Base-by-base conservation (phyloP, 129 eudicot genomes). In the Artemisia annua region DNA sequence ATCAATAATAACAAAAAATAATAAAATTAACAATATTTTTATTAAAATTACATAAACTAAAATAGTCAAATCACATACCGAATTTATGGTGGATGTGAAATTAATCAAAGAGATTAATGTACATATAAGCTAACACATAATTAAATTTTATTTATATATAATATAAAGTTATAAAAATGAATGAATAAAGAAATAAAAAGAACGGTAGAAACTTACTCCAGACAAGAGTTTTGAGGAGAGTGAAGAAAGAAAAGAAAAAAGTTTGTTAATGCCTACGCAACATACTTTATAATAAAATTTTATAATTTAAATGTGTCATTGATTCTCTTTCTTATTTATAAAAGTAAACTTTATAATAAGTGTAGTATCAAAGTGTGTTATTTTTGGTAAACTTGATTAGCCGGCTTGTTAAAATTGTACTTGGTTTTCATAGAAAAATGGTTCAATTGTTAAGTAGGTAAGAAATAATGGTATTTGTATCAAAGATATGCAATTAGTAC, bases 181-280 rank as follows among this genome's bases (percentile, higher is more conserved):
- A 55, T 55, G 0, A 20, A 11, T 3, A 54, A 32, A n/a, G n/a
- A n/a, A n/a, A n/a, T n/a, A n/a, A 16, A 70, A 54, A 48, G 18
- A 20, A 70, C 57, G 17, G 75, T 30, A 15, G 57, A 50, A 68
- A 39, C 44, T 39, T 39, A 43, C 61, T 68, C 73, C 73, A 30
- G 64, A 70, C 63, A 56, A 56, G 53, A 59, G 75, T 15, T 55
- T 54, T 55, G 65, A 70, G 66, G 75, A 44, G 75, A 65, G 63
- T 28, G 75, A 35, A 48, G 54, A 16, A 48, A 44, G 62, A 55
- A 60, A 70, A 39, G 39, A 60, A 56, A 70, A 70, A 53, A 50
- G n/a, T 24, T 69, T 16, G 15, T 28, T 44, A 51, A n/a, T 52
- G 62, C 35, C 59, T 39, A 51, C 62, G 75, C 75, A 70, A 70